These are phyloP conservation scores for Aspergillus fructus DNA, from an alignment of 2,329 filamentous ascomycete species.

Conservation along the genomic window DNA sequence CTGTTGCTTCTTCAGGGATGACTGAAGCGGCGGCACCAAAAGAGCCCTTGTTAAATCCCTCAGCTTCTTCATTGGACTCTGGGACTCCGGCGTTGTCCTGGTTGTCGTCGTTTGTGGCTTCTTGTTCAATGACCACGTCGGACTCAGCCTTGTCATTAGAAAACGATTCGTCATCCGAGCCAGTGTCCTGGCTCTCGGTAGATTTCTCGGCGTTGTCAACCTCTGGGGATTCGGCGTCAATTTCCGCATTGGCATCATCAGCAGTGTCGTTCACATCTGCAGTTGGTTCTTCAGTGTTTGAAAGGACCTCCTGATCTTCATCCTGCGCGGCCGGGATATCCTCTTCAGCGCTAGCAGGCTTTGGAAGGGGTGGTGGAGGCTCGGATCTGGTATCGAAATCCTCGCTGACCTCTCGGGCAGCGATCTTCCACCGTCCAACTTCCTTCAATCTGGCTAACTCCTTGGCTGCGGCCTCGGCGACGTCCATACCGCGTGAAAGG, in stretches of 20 bases:
- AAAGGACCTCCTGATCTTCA: background rate
- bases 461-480: slow-evolving; percentile 74
- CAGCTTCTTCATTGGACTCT: background rate
- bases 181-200: background rate
- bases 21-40: slow-evolving; percentile 55
- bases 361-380: slow-evolving; percentile 32
- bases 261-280: background rate
- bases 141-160: background rate
- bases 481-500: slow-evolving; percentile 75
- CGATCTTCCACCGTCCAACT: slow-evolving; percentile 80
- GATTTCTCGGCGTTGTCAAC: background rate
- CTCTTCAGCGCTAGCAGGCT: slow-evolving; percentile 16
- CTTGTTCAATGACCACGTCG: background rate
- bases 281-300: background rate
- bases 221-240: background rate
- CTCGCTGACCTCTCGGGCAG: slow-evolving; percentile 69
- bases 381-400: slow-evolving; percentile 70
- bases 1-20: slow-evolving; percentile 40
- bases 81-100: background rate
- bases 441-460: slow-evolving; percentile 80
- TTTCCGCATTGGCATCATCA: background rate
- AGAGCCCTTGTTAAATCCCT: slow-evolving; percentile 29
- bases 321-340: slow-evolving; percentile 12
- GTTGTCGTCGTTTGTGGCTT: background rate
- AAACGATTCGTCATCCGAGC: background rate